Percentiles rank a stretch among this genome's conserved stretches.
Evolutionary conservation across 306 rosid genomes (phyloP).

Genomic region (Gleditsia sinensis): DNA sequence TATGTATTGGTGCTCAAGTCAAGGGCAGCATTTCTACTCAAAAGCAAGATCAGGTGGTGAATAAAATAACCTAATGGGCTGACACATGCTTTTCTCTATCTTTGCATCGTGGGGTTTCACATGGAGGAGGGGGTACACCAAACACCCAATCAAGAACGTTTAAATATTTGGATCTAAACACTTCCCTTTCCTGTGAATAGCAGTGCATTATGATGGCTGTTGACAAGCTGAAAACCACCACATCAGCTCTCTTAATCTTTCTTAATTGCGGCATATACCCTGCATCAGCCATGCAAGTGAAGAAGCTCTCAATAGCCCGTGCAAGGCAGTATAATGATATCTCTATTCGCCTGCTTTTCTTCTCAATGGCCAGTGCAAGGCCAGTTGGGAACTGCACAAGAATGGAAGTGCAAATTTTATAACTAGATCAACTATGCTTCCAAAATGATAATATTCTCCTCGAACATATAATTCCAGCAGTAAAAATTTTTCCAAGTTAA

Average conservation of each 20-base stretch:
- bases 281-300: conserved; percentile 59
- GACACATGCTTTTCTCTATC: not conserved
- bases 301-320: conserved; percentile 68
- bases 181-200: conserved; percentile 61
- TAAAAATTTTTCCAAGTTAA: not conserved
- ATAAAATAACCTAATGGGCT: not conserved
- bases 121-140: conserved; percentile 61
- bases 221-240: conserved; percentile 59
- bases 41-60: not conserved
- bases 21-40: not conserved
- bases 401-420: conserved; percentile 22
- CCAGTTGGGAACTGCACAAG: conserved; percentile 81
- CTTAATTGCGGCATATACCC: conserved; percentile 48
- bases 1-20: not conserved
- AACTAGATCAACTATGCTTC: not conserved
- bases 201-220: conserved; percentile 76
- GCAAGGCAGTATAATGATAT: conserved; percentile 64
- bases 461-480: not conserved
- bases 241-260: conserved; percentile 60
- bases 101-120: conserved; percentile 61
- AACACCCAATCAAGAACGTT: conserved; percentile 67
- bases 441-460: not conserved
- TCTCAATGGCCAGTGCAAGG: conserved; percentile 69
- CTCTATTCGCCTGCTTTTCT: conserved; percentile 74
- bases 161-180: conserved; percentile 59